Evolutionary conservation across 495 filamentous ascomycete species (phyloP).

Genomic region (Podospora sp.): DNA sequence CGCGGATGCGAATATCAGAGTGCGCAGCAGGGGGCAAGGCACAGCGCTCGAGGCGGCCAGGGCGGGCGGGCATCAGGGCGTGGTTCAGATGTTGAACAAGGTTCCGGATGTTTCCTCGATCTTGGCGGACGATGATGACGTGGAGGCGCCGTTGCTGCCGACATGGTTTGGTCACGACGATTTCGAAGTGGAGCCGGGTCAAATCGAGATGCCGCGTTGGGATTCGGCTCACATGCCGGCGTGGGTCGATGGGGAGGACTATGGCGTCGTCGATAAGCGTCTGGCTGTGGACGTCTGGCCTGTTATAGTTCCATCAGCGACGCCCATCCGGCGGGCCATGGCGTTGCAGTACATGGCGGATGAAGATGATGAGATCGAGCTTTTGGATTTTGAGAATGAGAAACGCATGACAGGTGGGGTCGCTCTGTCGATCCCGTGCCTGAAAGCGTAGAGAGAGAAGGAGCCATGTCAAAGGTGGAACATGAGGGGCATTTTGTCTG

Average conservation of each 20-base stretch:
- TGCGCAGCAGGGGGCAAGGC: neutral
- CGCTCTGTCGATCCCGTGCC: too few species aligned
- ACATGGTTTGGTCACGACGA: neutral
- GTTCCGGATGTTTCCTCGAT: neutral
- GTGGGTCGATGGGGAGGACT: neutral
- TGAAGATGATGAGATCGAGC: neutral
- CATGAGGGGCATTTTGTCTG: too few species aligned
- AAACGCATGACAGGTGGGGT: too few species aligned
- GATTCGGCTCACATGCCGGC: constrained; percentile 1
- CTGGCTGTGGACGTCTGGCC: neutral
- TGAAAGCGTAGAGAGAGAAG: too few species aligned
- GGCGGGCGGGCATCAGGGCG: constrained; percentile 4
- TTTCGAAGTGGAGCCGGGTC: neutral
- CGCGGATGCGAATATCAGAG: neutral
- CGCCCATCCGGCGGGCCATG: neutral
- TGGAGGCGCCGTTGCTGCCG: neutral
- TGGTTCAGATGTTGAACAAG: neutral
- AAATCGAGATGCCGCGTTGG: neutral
- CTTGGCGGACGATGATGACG: neutral
- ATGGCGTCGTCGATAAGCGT: neutral
- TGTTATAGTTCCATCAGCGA: neutral
- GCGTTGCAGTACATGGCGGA: neutral
- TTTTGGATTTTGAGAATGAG: too few species aligned
- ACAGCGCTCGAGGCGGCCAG: constrained; percentile 2
- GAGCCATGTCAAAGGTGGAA: too few species aligned